Base-by-base conservation (phyloP, 2,329 filamentous ascomycete species). In the Salinomyces thailandicus region DNA sequence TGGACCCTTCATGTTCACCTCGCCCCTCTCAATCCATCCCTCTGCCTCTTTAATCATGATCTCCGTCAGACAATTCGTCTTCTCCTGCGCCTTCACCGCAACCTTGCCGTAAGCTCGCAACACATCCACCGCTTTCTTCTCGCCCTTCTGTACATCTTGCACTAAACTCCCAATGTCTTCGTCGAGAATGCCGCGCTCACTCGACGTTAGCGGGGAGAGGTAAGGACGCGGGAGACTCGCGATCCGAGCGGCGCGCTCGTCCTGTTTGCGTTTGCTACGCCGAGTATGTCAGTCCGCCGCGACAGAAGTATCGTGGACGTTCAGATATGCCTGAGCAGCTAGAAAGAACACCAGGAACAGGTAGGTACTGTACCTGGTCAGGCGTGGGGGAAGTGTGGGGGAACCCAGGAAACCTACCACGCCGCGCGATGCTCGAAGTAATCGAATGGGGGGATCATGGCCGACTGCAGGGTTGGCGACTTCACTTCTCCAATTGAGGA, bases 1-100 rank as follows among this genome's bases (percentile, higher is more conserved):
- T 1, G 87, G 85, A 0, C 86, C 86, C 51, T 81, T 73, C 19
- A 89, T 62, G 55, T 94, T 86, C 55, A 79, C 62, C 11, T 71
- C 64, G 15, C 65, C 67, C 18, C 69, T 61, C 11, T 67, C 58
- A 6, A 62, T 54, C 85, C 85, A 94, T 36, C 67, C 61, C 60
- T 93, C 84, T 0, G 85, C 85, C 37, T 80, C 79, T 0, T 75
- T 69, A 24, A 95, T 72, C 64, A 95, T 74, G 38, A 95, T 67
- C 62, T 95, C 87, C 0, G 89, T 95, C 9, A 93, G 63, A 54
- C 85, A 93, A 59, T 95, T 95, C 2, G 86, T 94, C 62, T 81
- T 81, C 44, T 79, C 72, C 22, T 95, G 89, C 1, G 85, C 87
- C 53, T 78, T 80, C 35, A 93, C 58, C 0, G 87, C 82, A 14